These are phyloP conservation scores for Penicillium sp. DNA, from an alignment of 2,329 filamentous ascomycete genomes.

Conservation along the genomic window DNA sequence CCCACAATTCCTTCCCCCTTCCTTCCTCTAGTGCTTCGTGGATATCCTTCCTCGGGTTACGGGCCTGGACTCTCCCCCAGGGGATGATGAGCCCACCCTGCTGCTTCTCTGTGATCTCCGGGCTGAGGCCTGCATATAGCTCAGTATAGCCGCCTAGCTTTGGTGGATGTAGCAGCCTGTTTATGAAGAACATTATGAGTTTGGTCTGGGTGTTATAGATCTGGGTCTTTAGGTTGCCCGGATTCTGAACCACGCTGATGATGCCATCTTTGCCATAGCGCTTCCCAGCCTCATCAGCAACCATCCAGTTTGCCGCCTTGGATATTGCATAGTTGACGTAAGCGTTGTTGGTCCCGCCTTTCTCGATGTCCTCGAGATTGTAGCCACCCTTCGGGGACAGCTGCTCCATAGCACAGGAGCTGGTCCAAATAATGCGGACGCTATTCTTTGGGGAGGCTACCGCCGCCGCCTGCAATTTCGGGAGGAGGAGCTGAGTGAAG, in stretches of 20 bases:
- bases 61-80: constrained; percentile 43
- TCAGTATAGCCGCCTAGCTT: constrained; percentile 40
- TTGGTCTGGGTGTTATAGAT: background rate
- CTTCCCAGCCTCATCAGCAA: constrained; percentile 30
- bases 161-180: constrained; percentile 5
- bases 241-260: constrained; percentile 30
- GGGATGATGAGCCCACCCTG: constrained; percentile 46
- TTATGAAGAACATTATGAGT: background rate
- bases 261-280: constrained; percentile 31
- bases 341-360: constrained; percentile 18
- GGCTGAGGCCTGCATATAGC: constrained; percentile 36
- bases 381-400: constrained; percentile 11
- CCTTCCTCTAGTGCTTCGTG: background rate
- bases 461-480: constrained; percentile 34
- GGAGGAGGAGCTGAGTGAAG: constrained; percentile 40
- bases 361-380: constrained; percentile 8
- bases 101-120: constrained; percentile 29
- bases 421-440: constrained; percentile 12
- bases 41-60: background rate
- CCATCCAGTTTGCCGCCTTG: constrained; percentile 33
- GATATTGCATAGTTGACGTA: constrained; percentile 34
- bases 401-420: constrained; percentile 40
- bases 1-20: background rate
- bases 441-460: background rate
- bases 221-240: constrained; percentile 3